Conservation (phyloP, 306 rosid species). For the Cucurbita ficifolia region DNA sequence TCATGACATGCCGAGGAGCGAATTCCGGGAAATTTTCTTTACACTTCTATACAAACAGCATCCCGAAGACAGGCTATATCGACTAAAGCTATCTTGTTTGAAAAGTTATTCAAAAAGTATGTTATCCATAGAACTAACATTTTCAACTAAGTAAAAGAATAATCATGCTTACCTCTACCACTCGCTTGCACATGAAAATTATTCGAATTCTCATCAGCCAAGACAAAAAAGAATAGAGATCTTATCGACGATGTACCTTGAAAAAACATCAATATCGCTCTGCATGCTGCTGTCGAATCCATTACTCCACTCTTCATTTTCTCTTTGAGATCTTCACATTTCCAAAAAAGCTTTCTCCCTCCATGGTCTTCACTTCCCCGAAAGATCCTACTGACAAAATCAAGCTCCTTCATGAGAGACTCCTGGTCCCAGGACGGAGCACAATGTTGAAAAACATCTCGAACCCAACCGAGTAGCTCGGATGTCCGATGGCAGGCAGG, state of each 20-base stretch:
- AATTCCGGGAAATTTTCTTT: no score
- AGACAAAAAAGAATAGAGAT: background rate
- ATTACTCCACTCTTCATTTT: constrained; percentile 47
- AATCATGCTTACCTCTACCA: background rate
- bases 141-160: no score
- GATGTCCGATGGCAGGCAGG: constrained; percentile 90
- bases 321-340: constrained; percentile 75
- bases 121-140: no score
- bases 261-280: constrained; percentile 66
- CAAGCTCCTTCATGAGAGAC: constrained; percentile 73
- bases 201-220: background rate
- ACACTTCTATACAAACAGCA: no score
- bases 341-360: constrained; percentile 64
- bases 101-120: no score
- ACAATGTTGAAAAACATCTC: constrained; percentile 95
- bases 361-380: constrained; percentile 80
- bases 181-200: background rate
- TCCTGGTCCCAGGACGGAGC: constrained; percentile 90
- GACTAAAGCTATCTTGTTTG: no score
- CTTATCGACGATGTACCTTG: constrained; percentile 39
- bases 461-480: constrained; percentile 94
- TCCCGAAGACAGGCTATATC: no score
- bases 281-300: constrained; percentile 58
- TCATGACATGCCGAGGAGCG: no score
- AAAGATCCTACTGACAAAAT: constrained; percentile 85